Base-by-base conservation (phyloP, 2,329 filamentous ascomycete genomes). In the Aureobasidium uvarum region DNA sequence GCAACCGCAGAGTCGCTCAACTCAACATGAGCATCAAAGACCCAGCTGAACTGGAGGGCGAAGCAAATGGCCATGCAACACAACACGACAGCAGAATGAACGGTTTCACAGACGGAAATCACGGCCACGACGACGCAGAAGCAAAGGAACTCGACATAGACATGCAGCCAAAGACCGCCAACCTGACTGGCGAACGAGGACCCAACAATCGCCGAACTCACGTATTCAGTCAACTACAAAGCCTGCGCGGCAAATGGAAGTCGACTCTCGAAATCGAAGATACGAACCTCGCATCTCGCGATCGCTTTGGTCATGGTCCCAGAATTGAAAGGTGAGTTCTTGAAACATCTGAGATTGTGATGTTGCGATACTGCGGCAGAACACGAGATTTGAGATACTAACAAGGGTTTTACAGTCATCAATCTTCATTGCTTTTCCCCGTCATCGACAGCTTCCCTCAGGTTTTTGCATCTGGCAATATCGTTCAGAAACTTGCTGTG, bases 361-460 rank as follows among this genome's bases (percentile, higher is more conserved):
- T 50, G 54, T 38, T 25, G 56, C 56, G n/a, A 38, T 16, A 10
- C 28, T 8, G 41, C 55, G 55, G 55, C 55, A 59, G 41, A 48
- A 64, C 25, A 54, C 45, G 36, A 45, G 18, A 2, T 11, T 46
- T 18, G 7, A 43, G 25, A 39, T 50, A 43, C 39, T 65, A 41
- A 58, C 28, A 31, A 46, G 16, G 36, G 16, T 20, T 41, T 11
- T 31, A 68, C 6, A 70, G 68, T 18, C 68, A 85, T 71, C 77
- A 81, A 52, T 77, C 77, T 48, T 67, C 77, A 2, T 81, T 94
- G 8, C 79, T 84, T 1, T 95, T 92, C 72, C 92, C 94, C 1
- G 73, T 93, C 33, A 83, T 96, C 39, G 88, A 95, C 73, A 96
- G 92, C 74, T 97, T 90, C 73, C 95, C 95, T 0, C 79, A 80